Evolutionary conservation across 2,329 filamentous ascomycete genomes (phyloP), one percentile per base, ranked within the genome.

Genomic region (Verticillium dahliae): DNA sequence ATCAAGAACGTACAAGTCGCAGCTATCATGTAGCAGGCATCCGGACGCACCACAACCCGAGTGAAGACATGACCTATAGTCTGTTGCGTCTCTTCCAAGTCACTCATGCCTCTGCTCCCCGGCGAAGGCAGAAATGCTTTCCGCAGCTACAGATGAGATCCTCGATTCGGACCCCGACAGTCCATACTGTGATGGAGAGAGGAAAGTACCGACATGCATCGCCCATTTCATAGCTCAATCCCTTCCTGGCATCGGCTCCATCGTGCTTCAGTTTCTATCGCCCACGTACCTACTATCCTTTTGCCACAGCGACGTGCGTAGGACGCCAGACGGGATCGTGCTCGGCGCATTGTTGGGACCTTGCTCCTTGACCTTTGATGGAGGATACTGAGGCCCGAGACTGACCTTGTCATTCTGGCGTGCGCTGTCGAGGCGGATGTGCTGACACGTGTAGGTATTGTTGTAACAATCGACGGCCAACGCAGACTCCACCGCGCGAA

Each of bases 81-180:
- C 64, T 73, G 7, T 60, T 73, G 10, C 71, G 71, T 6, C 63
- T 73, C 27, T 72, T 73, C 59, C 67, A 71, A 35, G 71, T 73
- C 52, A 69, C 70, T 22, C 57, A 73, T 73, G 69, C 68, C 71
- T 10, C 61, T 73, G 3, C 66, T 73, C 1, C 72, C 71, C 11
- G 71, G 71, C 6, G 71, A 73, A 60, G 71, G 71, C n/a, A 60
- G 58, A 56, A 69, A 65, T 41, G 72, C 74, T 10, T 75, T 74
- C 61, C 63, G 68, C 14, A 67, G 22, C 65, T 75, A 7, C 73
- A 76, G 63, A 68, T 73, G 58, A 74, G 38, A 72, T 76, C 10
- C 65, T 75, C 39, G 70, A 69, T 62, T 65, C 59, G 27, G 66
- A 70, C 1, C 66, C 70, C 11, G 75, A 76, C 72, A 76, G 34